These are phyloP conservation scores for Orbilia brochopaga DNA, from an alignment of 2,329 filamentous ascomycete genomes.

Conservation along the genomic window DNA sequence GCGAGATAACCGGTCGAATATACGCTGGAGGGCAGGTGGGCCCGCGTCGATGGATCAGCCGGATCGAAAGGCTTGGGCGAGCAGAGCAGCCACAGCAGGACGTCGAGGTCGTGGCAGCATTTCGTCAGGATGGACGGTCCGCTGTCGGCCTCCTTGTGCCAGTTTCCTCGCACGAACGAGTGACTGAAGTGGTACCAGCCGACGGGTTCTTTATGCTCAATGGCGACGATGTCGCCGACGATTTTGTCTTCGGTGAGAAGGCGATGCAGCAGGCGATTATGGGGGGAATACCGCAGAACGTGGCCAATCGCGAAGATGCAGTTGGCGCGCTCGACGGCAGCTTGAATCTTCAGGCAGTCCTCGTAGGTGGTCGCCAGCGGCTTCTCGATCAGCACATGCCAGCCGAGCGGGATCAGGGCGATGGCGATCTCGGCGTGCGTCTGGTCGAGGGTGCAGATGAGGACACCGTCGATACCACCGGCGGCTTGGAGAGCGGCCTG, in stretches of 20 bases:
- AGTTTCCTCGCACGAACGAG: slow-evolving; percentile 89
- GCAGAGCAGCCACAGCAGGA: slow-evolving; percentile 87
- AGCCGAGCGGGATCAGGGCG: slow-evolving; percentile 67
- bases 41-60: slow-evolving; percentile 56
- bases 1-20: slow-evolving; percentile 77
- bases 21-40: slow-evolving; percentile 78
- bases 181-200: slow-evolving; percentile 97
- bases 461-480: slow-evolving; percentile 64
- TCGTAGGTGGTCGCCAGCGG: slow-evolving; percentile 79
- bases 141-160: slow-evolving; percentile 79
- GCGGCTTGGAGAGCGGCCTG: slow-evolving; percentile 51
- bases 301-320: slow-evolving; percentile 88
- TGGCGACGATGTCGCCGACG: slow-evolving; percentile 82
- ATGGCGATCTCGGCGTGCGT: slow-evolving; percentile 77
- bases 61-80: slow-evolving; percentile 65
- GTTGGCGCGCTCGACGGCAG: slow-evolving; percentile 41
- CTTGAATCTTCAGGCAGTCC: slow-evolving; percentile 69
- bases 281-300: slow-evolving; percentile 88
- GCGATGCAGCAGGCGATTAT: slow-evolving; percentile 83
- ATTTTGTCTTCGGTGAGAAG: slow-evolving; percentile 75
- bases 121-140: slow-evolving; percentile 88
- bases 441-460: slow-evolving; percentile 82
- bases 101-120: slow-evolving; percentile 94
- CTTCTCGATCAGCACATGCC: slow-evolving; percentile 96
- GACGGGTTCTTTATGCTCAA: slow-evolving; percentile 92